phyloP scores from a whole-genome alignment of 768 basidiomycete genomes.

The Lentinula sp. region DNA sequence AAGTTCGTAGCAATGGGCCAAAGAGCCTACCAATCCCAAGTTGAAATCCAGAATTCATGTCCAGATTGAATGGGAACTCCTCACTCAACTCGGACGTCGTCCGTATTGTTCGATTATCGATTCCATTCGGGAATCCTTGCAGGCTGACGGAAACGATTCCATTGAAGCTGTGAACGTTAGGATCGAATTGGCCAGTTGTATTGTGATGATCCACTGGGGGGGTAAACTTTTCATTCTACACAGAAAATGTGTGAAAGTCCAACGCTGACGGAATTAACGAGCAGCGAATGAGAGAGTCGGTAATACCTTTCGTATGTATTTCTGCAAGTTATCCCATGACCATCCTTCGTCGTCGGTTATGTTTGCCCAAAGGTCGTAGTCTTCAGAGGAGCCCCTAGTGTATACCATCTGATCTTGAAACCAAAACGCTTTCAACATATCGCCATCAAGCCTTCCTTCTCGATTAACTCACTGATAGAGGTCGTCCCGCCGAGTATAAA shows the following conservation, averaged over 20 bases:
- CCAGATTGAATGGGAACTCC: slow-evolving; percentile 24
- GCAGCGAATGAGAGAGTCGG: neutral
- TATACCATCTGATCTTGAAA: slow-evolving; percentile 18
- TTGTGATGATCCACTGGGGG: slow-evolving; percentile 22
- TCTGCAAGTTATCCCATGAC: slow-evolving; percentile 21
- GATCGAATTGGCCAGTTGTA: slow-evolving; percentile 20
- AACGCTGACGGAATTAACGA: neutral
- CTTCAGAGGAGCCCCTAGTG: slow-evolving; percentile 20
- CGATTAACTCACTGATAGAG: slow-evolving; percentile 21
- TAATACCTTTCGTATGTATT: slow-evolving; percentile 18
- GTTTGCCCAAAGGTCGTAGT: slow-evolving; percentile 18
- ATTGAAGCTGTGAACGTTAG: slow-evolving; percentile 17
- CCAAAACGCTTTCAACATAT: too few relatives aligned
- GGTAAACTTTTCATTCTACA: slow-evolving; percentile 21
- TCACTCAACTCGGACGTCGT: slow-evolving; percentile 15
- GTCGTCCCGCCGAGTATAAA: slow-evolving; percentile 25
- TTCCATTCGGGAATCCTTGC: slow-evolving; percentile 13
- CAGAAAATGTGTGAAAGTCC: neutral
- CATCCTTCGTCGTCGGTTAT: slow-evolving; percentile 21
- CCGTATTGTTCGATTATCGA: slow-evolving; percentile 15
- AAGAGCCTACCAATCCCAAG: slow-evolving; percentile 22
- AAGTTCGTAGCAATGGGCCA: neutral
- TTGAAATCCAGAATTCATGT: slow-evolving; percentile 23
- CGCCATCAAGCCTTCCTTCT: too few relatives aligned
- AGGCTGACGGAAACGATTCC: slow-evolving; percentile 21